Percentiles rank a stretch among this genome's conserved stretches.
Evolutionary conservation across 257 asterid species (phyloP).

Genomic region (Jaltomata sinuosa): DNA sequence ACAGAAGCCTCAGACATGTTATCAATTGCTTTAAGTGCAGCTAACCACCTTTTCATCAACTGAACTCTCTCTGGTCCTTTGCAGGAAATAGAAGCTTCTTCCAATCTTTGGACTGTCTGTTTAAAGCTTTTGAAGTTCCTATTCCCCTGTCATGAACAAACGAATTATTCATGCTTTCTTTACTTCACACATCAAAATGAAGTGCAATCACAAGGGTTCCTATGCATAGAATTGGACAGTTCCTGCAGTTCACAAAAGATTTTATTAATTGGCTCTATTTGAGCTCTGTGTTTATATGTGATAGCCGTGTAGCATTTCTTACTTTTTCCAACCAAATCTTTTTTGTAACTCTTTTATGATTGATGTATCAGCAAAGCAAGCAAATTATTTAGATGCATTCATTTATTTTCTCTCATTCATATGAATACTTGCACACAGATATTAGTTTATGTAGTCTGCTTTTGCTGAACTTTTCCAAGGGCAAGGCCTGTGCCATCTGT

Average conservation of each 20-base stretch:
- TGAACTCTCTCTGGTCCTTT: conserved; percentile 81
- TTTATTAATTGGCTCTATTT: background rate
- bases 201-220: background rate
- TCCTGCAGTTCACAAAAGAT: background rate
- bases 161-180: background rate
- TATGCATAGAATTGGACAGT: background rate
- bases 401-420: background rate
- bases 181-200: background rate
- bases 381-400: background rate
- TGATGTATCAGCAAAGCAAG: background rate
- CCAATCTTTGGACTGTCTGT: conserved; percentile 90
- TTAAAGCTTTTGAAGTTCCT: conserved; percentile 71
- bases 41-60: conserved; percentile 87
- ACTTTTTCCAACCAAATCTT: background rate
- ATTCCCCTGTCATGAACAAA: conserved; percentile 38
- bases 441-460: background rate
- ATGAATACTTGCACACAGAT: background rate
- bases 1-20: conserved; percentile 25
- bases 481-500: background rate
- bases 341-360: background rate
- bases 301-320: background rate
- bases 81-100: conserved; percentile 91
- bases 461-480: background rate
- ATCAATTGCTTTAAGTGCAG: conserved; percentile 56
- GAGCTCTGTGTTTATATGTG: background rate